phyloP scores from a whole-genome alignment of 1,284 basidiomycete genomes.

The Jaminaea rosea region DNA sequence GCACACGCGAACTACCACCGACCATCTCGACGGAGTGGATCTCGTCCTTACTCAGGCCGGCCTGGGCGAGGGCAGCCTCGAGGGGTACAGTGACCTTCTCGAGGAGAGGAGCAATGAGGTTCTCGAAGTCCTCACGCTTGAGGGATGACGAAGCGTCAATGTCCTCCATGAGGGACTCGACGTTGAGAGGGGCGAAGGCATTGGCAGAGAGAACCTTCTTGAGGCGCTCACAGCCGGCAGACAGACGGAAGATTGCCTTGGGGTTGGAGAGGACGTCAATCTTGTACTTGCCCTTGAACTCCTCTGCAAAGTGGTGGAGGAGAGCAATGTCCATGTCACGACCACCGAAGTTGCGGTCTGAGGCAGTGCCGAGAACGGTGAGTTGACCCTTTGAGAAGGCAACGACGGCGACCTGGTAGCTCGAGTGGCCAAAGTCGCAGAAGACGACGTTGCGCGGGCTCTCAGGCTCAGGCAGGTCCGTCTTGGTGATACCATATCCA shows the following conservation, averaged over 20 bases:
- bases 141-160: slow-evolving; percentile 44
- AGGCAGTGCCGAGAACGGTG: slow-evolving; percentile 41
- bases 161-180: slow-evolving; percentile 46
- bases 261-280: slow-evolving; percentile 44
- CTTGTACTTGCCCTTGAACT: slow-evolving; percentile 48
- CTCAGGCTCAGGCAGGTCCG: slow-evolving; percentile 44
- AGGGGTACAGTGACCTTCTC: slow-evolving; percentile 34
- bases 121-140: slow-evolving; percentile 46
- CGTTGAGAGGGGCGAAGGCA: slow-evolving; percentile 43
- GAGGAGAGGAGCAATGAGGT: slow-evolving; percentile 39
- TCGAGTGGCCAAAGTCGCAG: slow-evolving; percentile 46
- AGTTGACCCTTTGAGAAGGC: slow-evolving; percentile 46
- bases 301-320: slow-evolving; percentile 44
- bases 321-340: slow-evolving; percentile 46
- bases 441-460: slow-evolving; percentile 44
- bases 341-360: slow-evolving; percentile 45
- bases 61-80: slow-evolving; percentile 36
- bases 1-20: slow-evolving; percentile 44
- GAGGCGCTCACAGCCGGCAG: slow-evolving; percentile 44
- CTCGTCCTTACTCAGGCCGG: slow-evolving; percentile 42
- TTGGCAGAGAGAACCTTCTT: slow-evolving; percentile 48
- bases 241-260: slow-evolving; percentile 45
- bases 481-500: slow-evolving; percentile 47
- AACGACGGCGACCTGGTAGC: slow-evolving; percentile 46
- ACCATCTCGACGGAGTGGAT: slow-evolving; percentile 44